phyloP scores from a whole-genome alignment of 257 asterid species.

The Knoxia roxburghii region DNA sequence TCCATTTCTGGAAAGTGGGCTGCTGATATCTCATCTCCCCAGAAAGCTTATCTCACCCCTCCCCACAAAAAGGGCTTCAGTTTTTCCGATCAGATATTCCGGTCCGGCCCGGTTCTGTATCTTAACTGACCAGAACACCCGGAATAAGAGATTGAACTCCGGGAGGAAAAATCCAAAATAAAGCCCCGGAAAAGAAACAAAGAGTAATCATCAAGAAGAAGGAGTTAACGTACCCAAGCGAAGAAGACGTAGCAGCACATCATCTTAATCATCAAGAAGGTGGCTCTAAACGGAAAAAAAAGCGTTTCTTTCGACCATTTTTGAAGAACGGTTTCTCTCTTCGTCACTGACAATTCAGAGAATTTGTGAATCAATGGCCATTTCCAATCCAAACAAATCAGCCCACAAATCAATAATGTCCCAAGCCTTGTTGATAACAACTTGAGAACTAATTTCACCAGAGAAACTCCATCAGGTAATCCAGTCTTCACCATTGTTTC shows the following conservation, averaged over 20 bases:
- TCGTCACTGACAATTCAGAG: conserved; percentile 47
- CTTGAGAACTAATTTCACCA: conserved; percentile 42
- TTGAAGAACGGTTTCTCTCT: conserved; percentile 66
- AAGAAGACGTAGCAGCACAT: conserved; percentile 46
- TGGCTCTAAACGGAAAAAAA: conserved; percentile 46
- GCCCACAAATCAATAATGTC: conserved; percentile 72
- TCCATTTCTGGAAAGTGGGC: not conserved
- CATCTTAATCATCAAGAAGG: conserved; percentile 46
- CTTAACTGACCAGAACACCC: too few relatives aligned
- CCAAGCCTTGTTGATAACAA: conserved; percentile 68
- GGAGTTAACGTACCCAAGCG: conserved; percentile 39
- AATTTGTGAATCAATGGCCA: conserved; percentile 77
- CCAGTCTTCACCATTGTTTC: conserved; percentile 52
- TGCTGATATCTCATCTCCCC: not conserved
- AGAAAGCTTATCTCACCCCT: not conserved
- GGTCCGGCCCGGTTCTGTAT: too few relatives aligned
- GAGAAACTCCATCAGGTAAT: conserved; percentile 36
- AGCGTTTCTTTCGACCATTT: conserved; percentile 55
- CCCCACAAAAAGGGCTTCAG: not conserved
- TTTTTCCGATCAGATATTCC: too few relatives aligned
- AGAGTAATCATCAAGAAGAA: not conserved
- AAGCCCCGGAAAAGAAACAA: not conserved
- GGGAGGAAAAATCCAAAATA: too few relatives aligned
- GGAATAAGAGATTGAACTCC: too few relatives aligned
- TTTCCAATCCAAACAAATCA: conserved; percentile 43